Evolutionary conservation across 140 eudicot species (phyloP).

Genomic region (Senecio squalidus): DNA sequence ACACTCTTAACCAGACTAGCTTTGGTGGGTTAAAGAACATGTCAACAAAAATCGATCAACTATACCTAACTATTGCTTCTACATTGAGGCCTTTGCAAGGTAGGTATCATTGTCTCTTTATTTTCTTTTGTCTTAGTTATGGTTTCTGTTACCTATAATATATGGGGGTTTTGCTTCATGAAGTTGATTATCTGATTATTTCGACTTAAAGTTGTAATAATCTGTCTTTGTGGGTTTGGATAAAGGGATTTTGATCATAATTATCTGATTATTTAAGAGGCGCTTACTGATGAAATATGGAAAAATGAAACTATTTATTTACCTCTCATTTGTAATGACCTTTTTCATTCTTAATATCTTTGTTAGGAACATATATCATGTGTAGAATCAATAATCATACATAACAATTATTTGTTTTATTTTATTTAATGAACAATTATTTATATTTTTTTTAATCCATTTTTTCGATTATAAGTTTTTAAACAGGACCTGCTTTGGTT

Average conservation of each 20-base stretch:
- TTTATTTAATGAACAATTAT: too few relatives aligned
- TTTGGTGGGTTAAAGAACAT: slow-evolving; percentile 66
- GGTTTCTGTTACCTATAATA: background rate
- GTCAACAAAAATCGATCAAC: slow-evolving; percentile 64
- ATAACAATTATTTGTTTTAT: too few relatives aligned
- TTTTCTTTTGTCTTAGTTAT: background rate
- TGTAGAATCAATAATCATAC: too few relatives aligned
- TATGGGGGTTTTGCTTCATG: background rate
- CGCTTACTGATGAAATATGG: too few relatives aligned
- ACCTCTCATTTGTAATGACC: too few relatives aligned
- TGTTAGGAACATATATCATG: too few relatives aligned
- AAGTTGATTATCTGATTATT: background rate
- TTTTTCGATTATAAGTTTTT: too few relatives aligned
- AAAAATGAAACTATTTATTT: background rate
- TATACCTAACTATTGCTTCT: slow-evolving; percentile 70
- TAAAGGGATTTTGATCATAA: background rate
- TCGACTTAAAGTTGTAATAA: background rate
- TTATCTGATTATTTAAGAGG: background rate
- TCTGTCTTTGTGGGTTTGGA: background rate
- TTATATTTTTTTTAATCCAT: too few relatives aligned
- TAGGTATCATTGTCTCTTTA: slow-evolving; percentile 5
- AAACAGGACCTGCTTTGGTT: too few relatives aligned
- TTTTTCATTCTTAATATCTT: too few relatives aligned
- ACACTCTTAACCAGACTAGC: slow-evolving; percentile 63
- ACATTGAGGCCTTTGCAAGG: slow-evolving; percentile 63